Evolutionary conservation across 2,329 filamentous ascomycete genomes (phyloP).

Genomic region (Colletotrichum sp.): DNA sequence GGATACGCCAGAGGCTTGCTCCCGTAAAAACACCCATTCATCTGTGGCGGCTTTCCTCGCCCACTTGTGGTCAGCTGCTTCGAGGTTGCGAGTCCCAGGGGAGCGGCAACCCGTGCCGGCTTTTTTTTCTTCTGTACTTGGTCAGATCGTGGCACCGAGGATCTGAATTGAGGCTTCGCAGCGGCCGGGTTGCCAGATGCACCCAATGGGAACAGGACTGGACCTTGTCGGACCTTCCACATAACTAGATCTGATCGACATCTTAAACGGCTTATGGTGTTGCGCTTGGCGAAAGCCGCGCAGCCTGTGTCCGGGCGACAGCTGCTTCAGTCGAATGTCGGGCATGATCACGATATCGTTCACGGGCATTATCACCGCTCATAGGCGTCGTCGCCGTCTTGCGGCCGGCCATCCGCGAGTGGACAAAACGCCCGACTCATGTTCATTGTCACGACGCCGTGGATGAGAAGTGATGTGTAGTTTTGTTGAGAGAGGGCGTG

Average conservation of each 20-base stretch:
- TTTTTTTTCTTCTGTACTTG: background rate
- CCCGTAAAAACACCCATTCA: background rate
- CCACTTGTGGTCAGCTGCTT: background rate
- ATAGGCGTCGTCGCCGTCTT: background rate
- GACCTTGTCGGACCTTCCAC: background rate
- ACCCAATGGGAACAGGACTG: background rate
- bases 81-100: background rate
- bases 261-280: background rate
- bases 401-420: background rate
- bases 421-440: background rate
- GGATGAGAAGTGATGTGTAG: conserved; percentile 8
- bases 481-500: conserved; percentile 4
- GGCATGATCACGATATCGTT: background rate
- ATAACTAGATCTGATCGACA: conserved; percentile 3
- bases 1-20: background rate
- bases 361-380: background rate
- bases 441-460: background rate
- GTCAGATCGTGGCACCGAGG: conserved; percentile 11
- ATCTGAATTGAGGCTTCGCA: conserved; percentile 6
- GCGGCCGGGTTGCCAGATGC: background rate
- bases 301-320: background rate
- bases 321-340: background rate
- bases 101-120: background rate
- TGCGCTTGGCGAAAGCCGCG: background rate
- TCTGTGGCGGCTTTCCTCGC: background rate